A percentile compares a stretch with the other conserved stretches of the same genome.
Evolutionary conservation across 768 basidiomycete genomes (phyloP).

Genomic region (Mycena pura): DNA sequence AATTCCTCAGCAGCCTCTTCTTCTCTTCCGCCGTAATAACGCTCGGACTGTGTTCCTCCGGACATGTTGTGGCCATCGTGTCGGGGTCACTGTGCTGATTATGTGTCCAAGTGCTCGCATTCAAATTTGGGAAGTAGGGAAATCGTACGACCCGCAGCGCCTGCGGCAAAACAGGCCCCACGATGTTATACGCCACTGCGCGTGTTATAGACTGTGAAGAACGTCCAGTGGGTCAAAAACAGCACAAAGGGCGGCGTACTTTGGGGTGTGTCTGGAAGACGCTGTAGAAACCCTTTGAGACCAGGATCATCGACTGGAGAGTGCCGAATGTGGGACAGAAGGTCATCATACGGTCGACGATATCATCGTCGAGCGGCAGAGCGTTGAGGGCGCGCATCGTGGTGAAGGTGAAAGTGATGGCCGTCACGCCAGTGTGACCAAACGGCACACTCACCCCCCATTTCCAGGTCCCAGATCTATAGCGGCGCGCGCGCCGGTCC

Average conservation of each 20-base stretch:
- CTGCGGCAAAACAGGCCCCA: constrained; percentile 34
- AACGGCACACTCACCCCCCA: too few relatives aligned
- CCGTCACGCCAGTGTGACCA: not conserved
- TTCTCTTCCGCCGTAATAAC: constrained; percentile 9
- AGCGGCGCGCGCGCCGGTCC: too few relatives aligned
- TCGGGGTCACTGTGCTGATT: not conserved
- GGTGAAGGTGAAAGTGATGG: not conserved
- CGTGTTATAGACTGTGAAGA: constrained; percentile 25
- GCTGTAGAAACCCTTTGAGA: constrained; percentile 31
- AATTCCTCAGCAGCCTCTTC: constrained; percentile 3
- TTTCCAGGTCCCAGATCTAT: too few relatives aligned
- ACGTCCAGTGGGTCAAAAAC: not conserved
- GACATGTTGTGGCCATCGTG: not conserved
- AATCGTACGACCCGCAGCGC: constrained; percentile 28
- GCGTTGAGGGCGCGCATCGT: not conserved
- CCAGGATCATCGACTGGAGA: constrained; percentile 24
- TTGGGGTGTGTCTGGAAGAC: constrained; percentile 31
- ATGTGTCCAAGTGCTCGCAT: not conserved
- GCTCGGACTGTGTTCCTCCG: constrained; percentile 1
- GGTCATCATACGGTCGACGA: constrained; percentile 33
- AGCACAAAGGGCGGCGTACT: not conserved
- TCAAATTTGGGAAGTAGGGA: not conserved
- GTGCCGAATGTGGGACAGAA: constrained; percentile 30
- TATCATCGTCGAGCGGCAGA: constrained; percentile 31
- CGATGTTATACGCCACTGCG: constrained; percentile 33